Conservation (phyloP, 352 stramenopile species). For the Phytophthora syringae region DNA sequence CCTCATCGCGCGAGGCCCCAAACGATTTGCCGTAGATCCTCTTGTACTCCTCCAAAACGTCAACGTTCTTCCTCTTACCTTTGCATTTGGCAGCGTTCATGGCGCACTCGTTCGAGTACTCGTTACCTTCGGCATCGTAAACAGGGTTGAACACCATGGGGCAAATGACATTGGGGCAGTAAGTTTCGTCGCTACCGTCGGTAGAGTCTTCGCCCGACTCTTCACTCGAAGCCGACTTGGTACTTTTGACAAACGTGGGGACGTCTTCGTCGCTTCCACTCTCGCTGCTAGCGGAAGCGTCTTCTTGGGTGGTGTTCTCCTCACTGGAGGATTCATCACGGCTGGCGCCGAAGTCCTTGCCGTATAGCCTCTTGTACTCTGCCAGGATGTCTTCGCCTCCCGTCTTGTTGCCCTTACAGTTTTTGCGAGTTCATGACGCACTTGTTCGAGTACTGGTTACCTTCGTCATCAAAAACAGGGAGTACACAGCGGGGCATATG, state of each 20-base stretch:
- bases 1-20: conserved; percentile 7
- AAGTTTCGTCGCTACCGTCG: not conserved
- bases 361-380: too few species aligned
- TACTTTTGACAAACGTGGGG: conserved; percentile 1
- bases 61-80: not conserved
- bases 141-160: conserved; percentile 2
- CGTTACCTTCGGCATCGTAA: conserved; percentile 20
- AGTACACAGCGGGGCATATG: not conserved
- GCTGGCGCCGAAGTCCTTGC: too few species aligned
- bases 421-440: too few species aligned
- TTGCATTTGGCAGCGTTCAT: conserved; percentile 26
- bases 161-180: not conserved
- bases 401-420: too few species aligned
- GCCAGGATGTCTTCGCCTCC: too few species aligned
- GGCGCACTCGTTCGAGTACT: conserved; percentile 21
- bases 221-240: not conserved
- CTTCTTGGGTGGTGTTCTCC: too few species aligned
- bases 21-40: conserved; percentile 21
- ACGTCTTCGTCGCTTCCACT: not conserved
- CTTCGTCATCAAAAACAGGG: too few species aligned
- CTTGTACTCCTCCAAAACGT: conserved; percentile 23
- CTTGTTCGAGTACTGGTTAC: too few species aligned
- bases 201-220: not conserved
- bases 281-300: not conserved
- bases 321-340: too few species aligned